Evolutionary conservation across 148 eudicot species (phyloP), one percentile per base, ranked within the genome.

Genomic region (Rhododendron griersonianum): DNA sequence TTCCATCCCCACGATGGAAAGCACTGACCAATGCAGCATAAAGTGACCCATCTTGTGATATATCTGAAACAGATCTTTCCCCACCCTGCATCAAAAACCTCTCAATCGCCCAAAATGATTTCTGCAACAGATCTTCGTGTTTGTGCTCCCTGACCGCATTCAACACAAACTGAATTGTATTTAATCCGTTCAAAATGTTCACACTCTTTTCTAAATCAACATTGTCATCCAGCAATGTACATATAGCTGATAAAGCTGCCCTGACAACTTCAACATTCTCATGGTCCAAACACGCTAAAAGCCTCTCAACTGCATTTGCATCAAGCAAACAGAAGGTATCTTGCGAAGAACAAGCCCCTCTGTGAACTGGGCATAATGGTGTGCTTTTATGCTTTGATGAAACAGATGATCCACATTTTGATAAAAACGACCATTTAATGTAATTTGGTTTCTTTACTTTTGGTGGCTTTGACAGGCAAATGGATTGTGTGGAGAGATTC

Each of bases 81-180:
- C 93, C 95, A 33, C 95, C 95, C 86, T 91, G 91, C 85, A 81
- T 82, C 86, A 95, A 86, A 87, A 94, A 91, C 86, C 83, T 88
- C 83, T 95, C 98, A 41, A 93, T 88, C 89, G 93, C 86, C 98
- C 98, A 95, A 87, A 94, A 90, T 44, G 94, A 90, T 88, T 92
- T 95, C 85, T 92, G 91, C 93, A 89, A 89, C n/a, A 95, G 69
- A 78, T 78, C 90, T 53, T 93, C 95, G 30, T 92, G 92, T 89
- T 88, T 92, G 84, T 95, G 98, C 67, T 91, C 87, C 87, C 87
- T 92, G 75, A 93, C 91, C 21, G 91, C 93, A 90, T 92, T 91
- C 89, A 93, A 14, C 59, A 95, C 91, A 44, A 87, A 90, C 71
- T 87, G 89, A 69, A 89, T 88, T 15, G 91, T 90, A 69, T 93